These are phyloP conservation scores for Aspergillus sp. DNA, from an alignment of 2,329 filamentous ascomycete genomes.

Conservation along the genomic window DNA sequence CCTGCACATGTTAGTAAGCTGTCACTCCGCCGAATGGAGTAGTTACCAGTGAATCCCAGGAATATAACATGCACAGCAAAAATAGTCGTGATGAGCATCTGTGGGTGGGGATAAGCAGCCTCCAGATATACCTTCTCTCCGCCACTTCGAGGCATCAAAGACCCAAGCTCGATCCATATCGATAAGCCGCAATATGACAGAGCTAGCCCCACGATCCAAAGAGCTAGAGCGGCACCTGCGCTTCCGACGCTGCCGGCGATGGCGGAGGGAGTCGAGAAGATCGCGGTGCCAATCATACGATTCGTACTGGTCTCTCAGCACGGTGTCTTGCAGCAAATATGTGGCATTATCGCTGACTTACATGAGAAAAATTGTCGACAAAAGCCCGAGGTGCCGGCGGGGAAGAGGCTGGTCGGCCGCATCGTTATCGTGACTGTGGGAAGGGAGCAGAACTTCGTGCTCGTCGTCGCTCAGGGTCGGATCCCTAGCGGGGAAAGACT, in stretches of 20 bases:
- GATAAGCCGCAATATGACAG: constrained; percentile 64
- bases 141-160: constrained; percentile 69
- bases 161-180: constrained; percentile 68
- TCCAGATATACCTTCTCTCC: constrained; percentile 72
- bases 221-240: constrained; percentile 61
- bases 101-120: constrained; percentile 65
- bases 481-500: neutral
- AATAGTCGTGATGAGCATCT: constrained; percentile 64
- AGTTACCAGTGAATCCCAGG: constrained; percentile 59
- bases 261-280: constrained; percentile 66
- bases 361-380: constrained; percentile 16
- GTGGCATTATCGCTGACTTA: neutral
- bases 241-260: constrained; percentile 69
- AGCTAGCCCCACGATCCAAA: constrained; percentile 67
- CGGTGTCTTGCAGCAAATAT: no score
- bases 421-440: neutral
- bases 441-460: constrained; percentile 9
- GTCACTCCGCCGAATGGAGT: neutral
- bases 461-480: neutral
- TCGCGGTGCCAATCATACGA: constrained; percentile 19
- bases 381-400: constrained; percentile 13
- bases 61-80: constrained; percentile 66
- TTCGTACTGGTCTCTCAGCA: constrained; percentile 7
- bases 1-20: constrained; percentile 27
- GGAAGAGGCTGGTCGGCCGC: neutral